These are phyloP conservation scores for Ustilaginoidea virens DNA, from an alignment of 2,329 filamentous ascomycete genomes.

Conservation along the genomic window DNA sequence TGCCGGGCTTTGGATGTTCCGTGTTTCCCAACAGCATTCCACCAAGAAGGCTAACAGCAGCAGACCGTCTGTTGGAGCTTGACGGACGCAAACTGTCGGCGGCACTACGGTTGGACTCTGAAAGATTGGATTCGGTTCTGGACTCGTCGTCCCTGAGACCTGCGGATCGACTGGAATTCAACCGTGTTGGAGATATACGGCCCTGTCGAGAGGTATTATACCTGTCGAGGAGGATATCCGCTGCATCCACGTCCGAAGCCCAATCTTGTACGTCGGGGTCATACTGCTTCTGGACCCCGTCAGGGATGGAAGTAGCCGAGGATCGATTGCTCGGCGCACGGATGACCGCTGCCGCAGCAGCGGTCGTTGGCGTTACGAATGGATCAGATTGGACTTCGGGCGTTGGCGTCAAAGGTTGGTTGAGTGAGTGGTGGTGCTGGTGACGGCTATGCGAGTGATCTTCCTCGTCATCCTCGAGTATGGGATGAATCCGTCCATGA, in stretches of 20 bases:
- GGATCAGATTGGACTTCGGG: constrained; percentile 29
- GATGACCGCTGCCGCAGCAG: constrained; percentile 9
- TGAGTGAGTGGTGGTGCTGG: constrained; percentile 1
- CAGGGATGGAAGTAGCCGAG: constrained; percentile 24
- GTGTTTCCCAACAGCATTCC: constrained; percentile 11
- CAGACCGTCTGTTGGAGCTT: constrained; percentile 17
- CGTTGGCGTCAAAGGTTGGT: constrained; percentile 14
- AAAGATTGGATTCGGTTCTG: constrained; percentile 40
- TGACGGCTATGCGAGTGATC: constrained; percentile 22
- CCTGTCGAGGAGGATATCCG: constrained; percentile 34
- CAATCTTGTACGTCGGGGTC: constrained; percentile 43
- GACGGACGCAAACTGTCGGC: constrained; percentile 24
- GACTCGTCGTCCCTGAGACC: constrained; percentile 29
- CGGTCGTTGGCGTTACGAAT: constrained; percentile 29
- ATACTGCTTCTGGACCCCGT: constrained; percentile 16
- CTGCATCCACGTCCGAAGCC: constrained; percentile 39
- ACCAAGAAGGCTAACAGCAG: constrained; percentile 13
- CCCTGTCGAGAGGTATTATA: constrained; percentile 21
- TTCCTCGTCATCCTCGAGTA: constrained; percentile 43
- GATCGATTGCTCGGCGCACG: constrained; percentile 15
- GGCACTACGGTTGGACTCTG: constrained; percentile 34
- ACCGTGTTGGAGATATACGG: constrained; percentile 22
- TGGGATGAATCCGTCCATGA: constrained; percentile 36
- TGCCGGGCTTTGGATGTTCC: constrained; percentile 20
- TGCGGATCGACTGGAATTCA: constrained; percentile 20